A percentile compares a stretch with the other conserved stretches of the same genome.
These are phyloP conservation scores for Colletotrichum siamense DNA, from an alignment of 2,329 filamentous ascomycete genomes.

Conservation along the genomic window DNA sequence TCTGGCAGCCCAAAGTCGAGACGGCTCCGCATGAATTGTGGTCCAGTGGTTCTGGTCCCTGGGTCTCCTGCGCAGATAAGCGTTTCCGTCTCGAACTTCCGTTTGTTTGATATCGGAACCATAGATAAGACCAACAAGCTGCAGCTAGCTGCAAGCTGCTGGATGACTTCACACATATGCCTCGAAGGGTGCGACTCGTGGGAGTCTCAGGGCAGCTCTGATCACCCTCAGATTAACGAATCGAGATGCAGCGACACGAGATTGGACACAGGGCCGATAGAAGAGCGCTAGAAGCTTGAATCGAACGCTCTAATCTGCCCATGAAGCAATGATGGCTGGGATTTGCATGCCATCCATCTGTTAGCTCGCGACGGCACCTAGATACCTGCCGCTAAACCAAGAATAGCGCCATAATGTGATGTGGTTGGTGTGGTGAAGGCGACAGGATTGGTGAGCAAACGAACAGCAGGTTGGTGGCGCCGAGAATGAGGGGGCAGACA, in stretches of 20 bases:
- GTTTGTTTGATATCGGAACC: slow-evolving; percentile 3
- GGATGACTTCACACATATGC: background rate
- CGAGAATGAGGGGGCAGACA: background rate
- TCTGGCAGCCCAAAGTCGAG: background rate
- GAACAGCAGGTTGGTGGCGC: background rate
- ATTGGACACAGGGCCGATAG: background rate
- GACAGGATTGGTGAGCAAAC: background rate
- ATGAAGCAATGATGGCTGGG: background rate
- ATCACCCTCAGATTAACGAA: background rate
- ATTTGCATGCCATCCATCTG: background rate
- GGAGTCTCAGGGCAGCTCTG: slow-evolving; percentile 1
- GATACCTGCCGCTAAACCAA: background rate
- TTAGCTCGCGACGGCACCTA: background rate
- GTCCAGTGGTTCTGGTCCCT: background rate
- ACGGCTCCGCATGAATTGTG: background rate
- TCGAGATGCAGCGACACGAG: background rate
- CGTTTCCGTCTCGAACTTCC: background rate
- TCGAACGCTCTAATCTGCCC: background rate
- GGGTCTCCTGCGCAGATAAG: slow-evolving; percentile 9
- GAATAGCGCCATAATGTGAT: background rate
- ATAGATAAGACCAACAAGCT: background rate
- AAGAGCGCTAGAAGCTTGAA: slow-evolving; percentile 13
- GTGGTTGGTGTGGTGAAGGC: background rate
- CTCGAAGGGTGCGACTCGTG: background rate
- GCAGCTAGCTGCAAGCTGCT: background rate